These are phyloP conservation scores for Aspergillus ostianus DNA, from an alignment of 495 filamentous ascomycete genomes.

Conservation along the genomic window DNA sequence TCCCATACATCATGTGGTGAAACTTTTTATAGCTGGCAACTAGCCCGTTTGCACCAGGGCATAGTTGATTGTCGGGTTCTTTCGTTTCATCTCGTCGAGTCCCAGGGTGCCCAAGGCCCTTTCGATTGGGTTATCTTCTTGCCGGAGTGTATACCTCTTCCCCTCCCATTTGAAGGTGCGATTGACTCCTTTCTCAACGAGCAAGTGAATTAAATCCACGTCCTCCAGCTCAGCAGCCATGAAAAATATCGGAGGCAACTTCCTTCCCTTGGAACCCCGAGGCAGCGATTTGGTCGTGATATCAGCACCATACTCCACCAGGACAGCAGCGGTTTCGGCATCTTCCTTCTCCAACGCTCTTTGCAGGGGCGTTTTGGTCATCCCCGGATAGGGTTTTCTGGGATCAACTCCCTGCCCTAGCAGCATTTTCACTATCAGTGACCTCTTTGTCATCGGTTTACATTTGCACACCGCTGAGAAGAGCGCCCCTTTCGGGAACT, in stretches of 20 bases:
- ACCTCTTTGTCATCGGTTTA: neutral
- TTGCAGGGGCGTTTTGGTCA: neutral
- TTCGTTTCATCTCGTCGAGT: neutral
- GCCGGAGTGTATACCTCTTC: neutral
- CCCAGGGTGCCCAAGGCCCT: neutral
- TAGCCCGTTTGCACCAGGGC: neutral
- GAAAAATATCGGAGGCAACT: neutral
- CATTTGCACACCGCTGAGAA: constrained; percentile 1
- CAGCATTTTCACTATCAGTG: neutral
- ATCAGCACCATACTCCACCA: neutral
- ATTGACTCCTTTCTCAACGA: constrained; percentile 1
- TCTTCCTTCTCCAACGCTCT: constrained; percentile 3
- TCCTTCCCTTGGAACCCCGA: neutral
- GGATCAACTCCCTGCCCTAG: neutral
- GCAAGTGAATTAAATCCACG: neutral
- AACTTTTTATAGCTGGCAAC: neutral
- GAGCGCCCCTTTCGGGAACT: constrained; percentile 5
- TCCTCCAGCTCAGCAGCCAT: neutral
- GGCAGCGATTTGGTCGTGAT: neutral
- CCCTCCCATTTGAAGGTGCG: neutral
- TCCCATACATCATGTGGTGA: too few relatives aligned
- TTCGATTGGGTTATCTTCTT: neutral
- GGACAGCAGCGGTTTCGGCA: neutral
- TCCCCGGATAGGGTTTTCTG: neutral
- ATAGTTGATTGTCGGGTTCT: neutral